A percentile compares a stretch with the other conserved stretches of the same genome.
phyloP scores from a whole-genome alignment of 2,329 filamentous ascomycete species.

The Conoideocrella luteorostrata region DNA sequence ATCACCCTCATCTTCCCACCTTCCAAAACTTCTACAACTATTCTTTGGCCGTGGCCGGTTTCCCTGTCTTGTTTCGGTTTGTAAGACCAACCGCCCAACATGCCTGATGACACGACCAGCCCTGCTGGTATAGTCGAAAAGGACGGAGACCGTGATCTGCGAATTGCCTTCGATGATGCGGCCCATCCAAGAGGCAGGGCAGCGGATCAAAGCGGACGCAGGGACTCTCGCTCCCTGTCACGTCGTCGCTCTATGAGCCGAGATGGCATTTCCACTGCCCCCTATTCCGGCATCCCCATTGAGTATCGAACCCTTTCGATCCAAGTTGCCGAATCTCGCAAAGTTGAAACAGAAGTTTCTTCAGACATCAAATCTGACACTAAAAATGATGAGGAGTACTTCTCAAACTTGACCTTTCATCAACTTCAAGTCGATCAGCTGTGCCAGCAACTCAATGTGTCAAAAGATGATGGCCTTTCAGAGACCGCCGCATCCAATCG shows the following conservation, averaged over 20 bases:
- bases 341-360: slow-evolving; percentile 17
- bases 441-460: slow-evolving; percentile 34
- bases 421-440: slow-evolving; percentile 26
- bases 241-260: slow-evolving; percentile 18
- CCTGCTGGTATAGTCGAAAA: slow-evolving; percentile 14
- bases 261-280: slow-evolving; percentile 22
- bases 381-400: slow-evolving; percentile 36
- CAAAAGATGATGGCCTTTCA: slow-evolving; percentile 27
- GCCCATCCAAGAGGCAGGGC: slow-evolving; percentile 15
- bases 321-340: slow-evolving; percentile 31
- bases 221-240: slow-evolving; percentile 14
- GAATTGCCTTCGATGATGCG: slow-evolving; percentile 19
- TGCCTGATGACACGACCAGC: slow-evolving; percentile 13
- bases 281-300: slow-evolving; percentile 31
- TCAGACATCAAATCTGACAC: slow-evolving; percentile 19
- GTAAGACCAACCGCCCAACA: slow-evolving; percentile 3
- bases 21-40: not conserved
- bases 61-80: not conserved
- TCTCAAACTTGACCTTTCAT: slow-evolving; percentile 33
- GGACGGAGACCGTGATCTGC: slow-evolving; percentile 16
- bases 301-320: slow-evolving; percentile 35
- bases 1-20: not conserved
- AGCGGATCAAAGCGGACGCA: slow-evolving; percentile 6
- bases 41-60: not conserved
- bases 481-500: slow-evolving; percentile 25